Conservation (phyloP, 2,329 filamentous ascomycete genomes). For the Aureobasidium uvarum region DNA sequence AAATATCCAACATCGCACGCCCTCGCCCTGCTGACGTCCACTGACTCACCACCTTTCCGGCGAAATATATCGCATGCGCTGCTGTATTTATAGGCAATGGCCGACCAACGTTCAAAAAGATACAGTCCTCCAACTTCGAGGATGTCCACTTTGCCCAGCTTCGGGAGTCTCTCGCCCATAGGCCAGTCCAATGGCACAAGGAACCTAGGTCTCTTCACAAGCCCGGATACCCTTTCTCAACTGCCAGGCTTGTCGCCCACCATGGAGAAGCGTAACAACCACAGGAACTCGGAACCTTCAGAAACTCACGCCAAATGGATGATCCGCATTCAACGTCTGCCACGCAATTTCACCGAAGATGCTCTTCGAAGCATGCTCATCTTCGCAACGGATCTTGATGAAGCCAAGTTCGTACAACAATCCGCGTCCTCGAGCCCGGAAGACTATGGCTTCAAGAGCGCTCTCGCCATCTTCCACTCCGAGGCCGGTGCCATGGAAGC, state of each 20-base stretch:
- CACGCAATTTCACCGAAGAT: conserved; percentile 58
- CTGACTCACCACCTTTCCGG: background rate
- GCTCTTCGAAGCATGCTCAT: conserved; percentile 59
- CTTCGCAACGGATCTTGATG: conserved; percentile 59
- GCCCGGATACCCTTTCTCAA: conserved; percentile 31
- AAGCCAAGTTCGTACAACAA: conserved; percentile 55
- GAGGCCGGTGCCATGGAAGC: conserved; percentile 59
- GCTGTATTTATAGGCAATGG: conserved; percentile 8
- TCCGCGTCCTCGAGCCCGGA: conserved; percentile 50
- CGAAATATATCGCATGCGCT: conserved; percentile 18
- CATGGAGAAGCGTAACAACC: conserved; percentile 40
- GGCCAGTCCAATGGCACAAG: background rate
- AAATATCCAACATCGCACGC: conserved; percentile 8
- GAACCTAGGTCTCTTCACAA: conserved; percentile 28
- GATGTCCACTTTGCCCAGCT: background rate
- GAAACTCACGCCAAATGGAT: conserved; percentile 29
- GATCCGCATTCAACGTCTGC: conserved; percentile 61
- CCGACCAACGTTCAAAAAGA: conserved; percentile 15
- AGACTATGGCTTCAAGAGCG: conserved; percentile 52
- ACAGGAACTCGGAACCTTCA: conserved; percentile 12
- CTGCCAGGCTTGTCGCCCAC: conserved; percentile 44
- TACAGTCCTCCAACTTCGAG: conserved; percentile 18
- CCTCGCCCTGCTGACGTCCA: background rate
- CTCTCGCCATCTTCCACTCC: conserved; percentile 59
- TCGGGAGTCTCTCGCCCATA: conserved; percentile 6